Percentiles rank a stretch among this genome's conserved stretches.
Conservation (phyloP, 441 rosid species). For the Populus hybrid region DNA sequence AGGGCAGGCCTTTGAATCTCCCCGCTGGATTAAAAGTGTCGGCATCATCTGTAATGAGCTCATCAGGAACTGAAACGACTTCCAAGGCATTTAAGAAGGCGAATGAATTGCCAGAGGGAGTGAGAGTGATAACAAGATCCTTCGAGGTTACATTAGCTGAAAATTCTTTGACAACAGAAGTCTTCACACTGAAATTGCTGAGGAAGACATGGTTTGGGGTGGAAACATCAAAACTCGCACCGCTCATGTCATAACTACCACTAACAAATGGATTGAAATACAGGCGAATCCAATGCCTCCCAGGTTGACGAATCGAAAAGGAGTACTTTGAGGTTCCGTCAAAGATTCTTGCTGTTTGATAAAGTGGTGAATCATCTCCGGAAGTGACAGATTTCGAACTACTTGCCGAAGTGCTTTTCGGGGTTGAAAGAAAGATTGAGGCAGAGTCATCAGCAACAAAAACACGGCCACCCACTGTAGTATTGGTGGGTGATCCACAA, state of each 20-base stretch:
- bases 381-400: slow-evolving; percentile 30
- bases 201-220: slow-evolving; percentile 51
- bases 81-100: slow-evolving; percentile 78
- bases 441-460: slow-evolving; percentile 65
- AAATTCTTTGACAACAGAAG: slow-evolving; percentile 58
- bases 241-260: slow-evolving; percentile 47
- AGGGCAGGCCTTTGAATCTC: slow-evolving; percentile 21
- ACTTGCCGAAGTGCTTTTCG: slow-evolving; percentile 38
- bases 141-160: slow-evolving; percentile 46
- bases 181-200: slow-evolving; percentile 36
- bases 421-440: slow-evolving; percentile 55
- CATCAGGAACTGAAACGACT: slow-evolving; percentile 64
- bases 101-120: slow-evolving; percentile 52
- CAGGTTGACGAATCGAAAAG: slow-evolving; percentile 47
- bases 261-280: slow-evolving; percentile 67
- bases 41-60: slow-evolving; percentile 42
- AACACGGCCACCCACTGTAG: slow-evolving; percentile 44
- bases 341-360: slow-evolving; percentile 74
- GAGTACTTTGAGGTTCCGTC: slow-evolving; percentile 53
- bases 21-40: slow-evolving; percentile 25
- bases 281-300: slow-evolving; percentile 89
- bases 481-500: slow-evolving; percentile 69
- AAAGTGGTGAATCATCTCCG: slow-evolving; percentile 41
- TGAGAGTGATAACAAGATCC: slow-evolving; percentile 52
- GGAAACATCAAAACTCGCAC: slow-evolving; percentile 65